These are phyloP conservation scores for Pichia sp. DNA, from an alignment of 1,139 yeast species.

Conservation along the genomic window DNA sequence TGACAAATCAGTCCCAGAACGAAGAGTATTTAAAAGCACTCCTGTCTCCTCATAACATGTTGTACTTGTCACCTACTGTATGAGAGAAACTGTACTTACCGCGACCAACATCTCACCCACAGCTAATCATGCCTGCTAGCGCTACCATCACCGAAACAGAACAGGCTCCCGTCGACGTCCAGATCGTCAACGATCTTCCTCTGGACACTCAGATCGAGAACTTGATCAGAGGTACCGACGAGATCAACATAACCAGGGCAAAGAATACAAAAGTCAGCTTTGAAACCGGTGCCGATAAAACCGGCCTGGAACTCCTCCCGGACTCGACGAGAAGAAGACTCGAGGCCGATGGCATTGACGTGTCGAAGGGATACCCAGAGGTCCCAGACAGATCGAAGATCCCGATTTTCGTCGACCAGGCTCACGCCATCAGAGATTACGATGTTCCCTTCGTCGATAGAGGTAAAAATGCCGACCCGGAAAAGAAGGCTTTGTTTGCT, in stretches of 20 bases:
- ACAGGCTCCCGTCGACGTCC: background rate
- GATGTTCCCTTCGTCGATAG: slow-evolving; percentile 36
- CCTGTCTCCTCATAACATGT: too few species aligned
- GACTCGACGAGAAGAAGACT: slow-evolving; percentile 33
- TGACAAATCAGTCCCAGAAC: background rate
- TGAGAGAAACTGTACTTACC: too few species aligned
- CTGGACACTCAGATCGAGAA: slow-evolving; percentile 38
- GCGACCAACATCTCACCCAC: background rate
- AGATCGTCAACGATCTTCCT: slow-evolving; percentile 25
- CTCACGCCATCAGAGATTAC: slow-evolving; percentile 35
- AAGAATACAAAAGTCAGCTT: background rate
- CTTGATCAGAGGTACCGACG: slow-evolving; percentile 30
- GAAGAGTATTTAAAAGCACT: too few species aligned
- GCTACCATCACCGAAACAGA: background rate
- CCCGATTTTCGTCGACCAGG: slow-evolving; percentile 39
- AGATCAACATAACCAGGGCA: slow-evolving; percentile 28
- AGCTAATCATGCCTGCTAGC: background rate
- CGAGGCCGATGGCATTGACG: slow-evolving; percentile 37
- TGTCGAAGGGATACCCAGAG: slow-evolving; percentile 41
- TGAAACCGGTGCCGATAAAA: slow-evolving; percentile 22
- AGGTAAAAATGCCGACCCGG: slow-evolving; percentile 49
- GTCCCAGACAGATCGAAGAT: slow-evolving; percentile 28
- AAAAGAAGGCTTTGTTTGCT: slow-evolving; percentile 46
- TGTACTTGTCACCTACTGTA: too few species aligned
- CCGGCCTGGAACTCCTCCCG: slow-evolving; percentile 34